These are phyloP conservation scores for Urtica urens DNA, from an alignment of 306 rosid species.

Conservation along the genomic window DNA sequence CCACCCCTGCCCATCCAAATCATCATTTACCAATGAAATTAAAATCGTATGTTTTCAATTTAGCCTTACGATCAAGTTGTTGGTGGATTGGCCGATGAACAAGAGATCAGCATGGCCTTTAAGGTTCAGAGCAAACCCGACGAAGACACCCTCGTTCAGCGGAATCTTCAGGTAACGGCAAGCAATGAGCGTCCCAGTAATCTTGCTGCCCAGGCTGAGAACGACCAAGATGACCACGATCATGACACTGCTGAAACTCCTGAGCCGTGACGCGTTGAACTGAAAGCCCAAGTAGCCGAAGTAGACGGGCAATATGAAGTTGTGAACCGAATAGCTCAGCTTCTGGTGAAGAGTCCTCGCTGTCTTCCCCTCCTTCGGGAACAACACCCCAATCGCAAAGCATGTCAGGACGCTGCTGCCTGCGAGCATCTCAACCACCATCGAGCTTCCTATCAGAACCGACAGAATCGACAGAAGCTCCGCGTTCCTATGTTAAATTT, in stretches of 20 bases:
- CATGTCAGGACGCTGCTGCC: conserved; percentile 56
- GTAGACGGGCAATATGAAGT: conserved; percentile 69
- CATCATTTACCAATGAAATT: not conserved
- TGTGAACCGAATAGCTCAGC: conserved; percentile 65
- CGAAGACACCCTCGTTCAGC: conserved; percentile 50
- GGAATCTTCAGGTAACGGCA: conserved; percentile 59
- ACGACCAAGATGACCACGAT: conserved; percentile 35
- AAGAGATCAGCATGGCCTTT: conserved; percentile 90
- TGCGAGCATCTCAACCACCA: conserved; percentile 46
- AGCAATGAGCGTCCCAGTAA: conserved; percentile 58
- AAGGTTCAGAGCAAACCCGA: conserved; percentile 65
- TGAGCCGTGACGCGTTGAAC: conserved; percentile 35
- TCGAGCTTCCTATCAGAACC: conserved; percentile 36
- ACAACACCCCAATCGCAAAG: conserved; percentile 42
- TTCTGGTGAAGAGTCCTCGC: conserved; percentile 69
- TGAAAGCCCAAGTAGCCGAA: conserved; percentile 85
- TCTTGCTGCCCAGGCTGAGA: conserved; percentile 57
- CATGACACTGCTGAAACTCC: not conserved
- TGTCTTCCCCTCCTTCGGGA: conserved; percentile 79
- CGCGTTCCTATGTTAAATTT: conserved; percentile 44
- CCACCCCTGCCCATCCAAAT: conserved; percentile 31
- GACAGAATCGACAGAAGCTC: conserved; percentile 49
- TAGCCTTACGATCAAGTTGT: conserved; percentile 37
- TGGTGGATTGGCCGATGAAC: conserved; percentile 58
- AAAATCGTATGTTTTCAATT: not conserved